Base-by-base conservation (phyloP, 75 land plant genomes). In the Cupressus sempervirens region DNA sequence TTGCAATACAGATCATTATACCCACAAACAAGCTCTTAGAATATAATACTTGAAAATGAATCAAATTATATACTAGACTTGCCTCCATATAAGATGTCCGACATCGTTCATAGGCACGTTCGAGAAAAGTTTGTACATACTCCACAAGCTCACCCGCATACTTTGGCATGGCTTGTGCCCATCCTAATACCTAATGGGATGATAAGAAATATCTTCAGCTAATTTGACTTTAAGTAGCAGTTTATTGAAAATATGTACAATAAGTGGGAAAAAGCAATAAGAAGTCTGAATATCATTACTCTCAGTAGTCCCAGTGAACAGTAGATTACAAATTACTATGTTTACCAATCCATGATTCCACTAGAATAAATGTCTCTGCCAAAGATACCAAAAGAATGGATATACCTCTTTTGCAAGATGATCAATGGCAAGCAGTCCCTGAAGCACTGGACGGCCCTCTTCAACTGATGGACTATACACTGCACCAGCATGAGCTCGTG, bases 81-180 rank as follows among this genome's bases (percentile, higher is more conserved):
- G 74, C 99, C 97, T 98, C 99, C 89, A 94, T 96, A 80, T 98
- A 98, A 65, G 95, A 94, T 80, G 99, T 91, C 50, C 99, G 94
- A 77, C 99, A 98, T 87, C 99, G 93, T 86, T 98, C 99, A 86
- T 96, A 94, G 18, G 99, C 83, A 43, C 99, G 92, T 83, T 96
- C 98, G 70, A 98, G 90, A 72, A 98, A 93, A 84, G 99, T 95
- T 77, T 94, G 98, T 68, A 97, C 99, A 86, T 95, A 93, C 84
- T 96, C 96, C 88, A 95, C 91, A 85, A 98, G 93, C 46, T 96
- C 99, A 83, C 89, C 91, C 83, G 98, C 92, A 90, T 93, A 98
- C 89, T 94, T 98, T 41, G 99, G 99, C 98, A 98, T 96, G 87
- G 96, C 94, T 84, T 96, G 93, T 72, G 98, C 99, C 99, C 99